Evolutionary conservation across 257 asterid genomes (phyloP).

Genomic region (Solanum tarijense): DNA sequence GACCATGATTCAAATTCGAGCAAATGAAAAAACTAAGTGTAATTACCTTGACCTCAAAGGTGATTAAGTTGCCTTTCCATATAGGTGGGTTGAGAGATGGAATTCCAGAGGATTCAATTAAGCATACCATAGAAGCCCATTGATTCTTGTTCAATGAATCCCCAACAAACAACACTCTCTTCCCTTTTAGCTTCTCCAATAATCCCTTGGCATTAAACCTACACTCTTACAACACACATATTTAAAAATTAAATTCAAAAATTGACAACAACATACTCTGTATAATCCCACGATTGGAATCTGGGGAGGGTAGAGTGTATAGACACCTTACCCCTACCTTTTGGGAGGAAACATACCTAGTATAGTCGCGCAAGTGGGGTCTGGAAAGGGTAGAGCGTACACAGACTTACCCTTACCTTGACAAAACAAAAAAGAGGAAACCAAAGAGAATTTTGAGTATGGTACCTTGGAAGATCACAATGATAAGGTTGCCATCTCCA

Average conservation of each 20-base stretch:
- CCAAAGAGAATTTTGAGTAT: background rate
- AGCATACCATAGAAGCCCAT: conserved; percentile 29
- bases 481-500: conserved; percentile 48
- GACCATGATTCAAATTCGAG: background rate
- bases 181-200: conserved; percentile 23
- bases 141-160: conserved; percentile 36
- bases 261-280: background rate
- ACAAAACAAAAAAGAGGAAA: background rate
- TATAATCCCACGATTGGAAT: background rate
- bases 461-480: conserved; percentile 33
- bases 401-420: too few species aligned
- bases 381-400: background rate
- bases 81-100: conserved; percentile 8
- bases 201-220: conserved; percentile 30
- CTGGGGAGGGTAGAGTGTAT: background rate
- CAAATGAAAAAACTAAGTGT: background rate
- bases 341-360: background rate
- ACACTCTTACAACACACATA: background rate
- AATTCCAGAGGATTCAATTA: conserved; percentile 27
- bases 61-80: conserved; percentile 15
- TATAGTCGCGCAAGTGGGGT: background rate
- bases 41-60: conserved; percentile 29
- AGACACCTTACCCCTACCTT: background rate
- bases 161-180: conserved; percentile 31
- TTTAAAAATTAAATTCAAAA: background rate